phyloP scores from a whole-genome alignment of 2,329 filamentous ascomycete species.

The Phaeosphaeriaceae sp. region DNA sequence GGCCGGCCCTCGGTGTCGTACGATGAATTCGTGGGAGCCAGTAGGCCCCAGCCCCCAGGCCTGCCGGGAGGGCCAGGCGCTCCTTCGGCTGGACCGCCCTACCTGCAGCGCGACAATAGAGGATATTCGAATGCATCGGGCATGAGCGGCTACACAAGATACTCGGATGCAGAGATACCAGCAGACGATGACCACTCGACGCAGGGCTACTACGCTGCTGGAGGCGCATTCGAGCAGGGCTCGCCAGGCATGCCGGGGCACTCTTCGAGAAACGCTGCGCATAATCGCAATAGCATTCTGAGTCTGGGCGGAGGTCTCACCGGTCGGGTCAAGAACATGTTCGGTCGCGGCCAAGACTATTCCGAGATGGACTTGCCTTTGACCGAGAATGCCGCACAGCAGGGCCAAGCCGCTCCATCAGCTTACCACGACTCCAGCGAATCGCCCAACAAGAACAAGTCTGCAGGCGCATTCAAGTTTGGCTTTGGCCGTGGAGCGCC shows the following conservation, averaged over 20 bases:
- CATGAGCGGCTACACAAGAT: slow-evolving; percentile 86
- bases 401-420: slow-evolving; percentile 49
- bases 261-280: slow-evolving; percentile 63
- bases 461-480: slow-evolving; percentile 80
- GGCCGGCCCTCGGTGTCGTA: slow-evolving; percentile 88
- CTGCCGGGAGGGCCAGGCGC: slow-evolving; percentile 55
- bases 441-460: slow-evolving; percentile 47
- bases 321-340: slow-evolving; percentile 85
- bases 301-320: slow-evolving; percentile 86
- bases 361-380: slow-evolving; percentile 98
- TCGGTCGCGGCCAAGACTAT: slow-evolving; percentile 87
- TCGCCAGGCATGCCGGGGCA: slow-evolving; percentile 56
- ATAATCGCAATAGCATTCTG: slow-evolving; percentile 86
- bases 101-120: slow-evolving; percentile 47
- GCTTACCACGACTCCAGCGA: slow-evolving; percentile 43
- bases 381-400: slow-evolving; percentile 74
- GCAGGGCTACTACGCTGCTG: slow-evolving; percentile 79
- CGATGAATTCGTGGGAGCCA: slow-evolving; percentile 88
- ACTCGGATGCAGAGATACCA: slow-evolving; percentile 87
- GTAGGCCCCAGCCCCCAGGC: slow-evolving; percentile 53
- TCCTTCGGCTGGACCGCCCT: slow-evolving; percentile 46
- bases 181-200: slow-evolving; percentile 77
- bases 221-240: slow-evolving; percentile 65
- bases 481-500: slow-evolving; percentile 84
- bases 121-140: slow-evolving; percentile 79